Evolutionary conservation across 257 asterid genomes (phyloP).

Genomic region (Solanum virginianum): DNA sequence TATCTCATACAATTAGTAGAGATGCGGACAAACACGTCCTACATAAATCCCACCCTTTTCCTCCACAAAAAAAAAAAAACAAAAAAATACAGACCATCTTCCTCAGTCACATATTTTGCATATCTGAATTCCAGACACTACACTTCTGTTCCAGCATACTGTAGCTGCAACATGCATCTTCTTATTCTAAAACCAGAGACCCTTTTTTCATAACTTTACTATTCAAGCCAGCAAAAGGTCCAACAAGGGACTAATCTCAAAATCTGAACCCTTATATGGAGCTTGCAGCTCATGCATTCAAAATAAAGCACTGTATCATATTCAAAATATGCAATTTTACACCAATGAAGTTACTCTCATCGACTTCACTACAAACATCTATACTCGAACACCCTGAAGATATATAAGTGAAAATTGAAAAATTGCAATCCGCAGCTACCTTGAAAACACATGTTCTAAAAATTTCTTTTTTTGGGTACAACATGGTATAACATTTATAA

Average conservation of each 20-base stretch:
- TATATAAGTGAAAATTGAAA: background rate
- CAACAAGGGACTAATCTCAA: background rate
- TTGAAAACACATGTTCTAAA: constrained; percentile 9
- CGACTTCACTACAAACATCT: constrained; percentile 17
- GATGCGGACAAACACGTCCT: background rate
- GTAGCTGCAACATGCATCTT: too few species aligned
- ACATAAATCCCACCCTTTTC: too few species aligned
- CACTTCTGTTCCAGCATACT: too few species aligned
- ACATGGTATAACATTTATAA: constrained; percentile 12
- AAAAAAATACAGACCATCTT: too few species aligned
- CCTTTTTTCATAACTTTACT: background rate
- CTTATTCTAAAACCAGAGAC: too few species aligned
- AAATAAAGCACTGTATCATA: background rate
- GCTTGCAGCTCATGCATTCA: background rate
- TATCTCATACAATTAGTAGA: too few species aligned
- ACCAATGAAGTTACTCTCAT: background rate
- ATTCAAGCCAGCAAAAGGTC: background rate
- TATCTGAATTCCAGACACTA: too few species aligned
- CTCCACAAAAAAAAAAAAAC: too few species aligned
- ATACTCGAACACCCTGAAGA: constrained; percentile 9
- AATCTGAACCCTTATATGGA: background rate
- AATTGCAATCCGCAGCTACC: background rate
- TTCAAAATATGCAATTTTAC: background rate
- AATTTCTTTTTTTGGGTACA: background rate
- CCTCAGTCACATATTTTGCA: too few species aligned